Evolutionary conservation across 2,329 filamentous ascomycete genomes (phyloP).

Genomic region (Aspergillus fumigatus): DNA sequence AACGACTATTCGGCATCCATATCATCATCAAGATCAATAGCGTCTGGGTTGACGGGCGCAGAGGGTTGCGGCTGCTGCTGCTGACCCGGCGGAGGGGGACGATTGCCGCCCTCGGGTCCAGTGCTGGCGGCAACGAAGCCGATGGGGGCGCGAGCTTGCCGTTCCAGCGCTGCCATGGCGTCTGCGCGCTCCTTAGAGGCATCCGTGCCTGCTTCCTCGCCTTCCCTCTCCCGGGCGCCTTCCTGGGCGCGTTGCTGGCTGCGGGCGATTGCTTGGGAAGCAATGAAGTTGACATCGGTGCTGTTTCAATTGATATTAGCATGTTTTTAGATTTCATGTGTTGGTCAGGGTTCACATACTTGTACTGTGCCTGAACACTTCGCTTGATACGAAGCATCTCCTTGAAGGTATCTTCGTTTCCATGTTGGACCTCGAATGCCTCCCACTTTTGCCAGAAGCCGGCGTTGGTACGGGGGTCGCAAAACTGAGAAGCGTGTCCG

Average conservation of each 20-base stretch:
- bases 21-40: conserved; percentile 72
- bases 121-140: conserved; percentile 88
- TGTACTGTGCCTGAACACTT: conserved; percentile 96
- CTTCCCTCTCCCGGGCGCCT: conserved; percentile 22
- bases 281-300: conserved; percentile 98
- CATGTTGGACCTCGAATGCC: conserved; percentile 92
- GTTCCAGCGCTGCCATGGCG: conserved; percentile 84
- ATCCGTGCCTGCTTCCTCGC: conserved; percentile 41
- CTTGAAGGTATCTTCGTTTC: conserved; percentile 98
- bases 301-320: conserved; percentile 40
- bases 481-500: conserved; percentile 94
- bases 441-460: conserved; percentile 98
- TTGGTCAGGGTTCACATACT: conserved; percentile 47
- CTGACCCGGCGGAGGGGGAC: conserved; percentile 34
- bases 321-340: background rate
- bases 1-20: conserved; percentile 32
- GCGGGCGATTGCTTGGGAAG: conserved; percentile 85
- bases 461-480: conserved; percentile 84
- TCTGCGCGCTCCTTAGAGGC: conserved; percentile 55
- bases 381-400: conserved; percentile 98
- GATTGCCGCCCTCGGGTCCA: conserved; percentile 61
- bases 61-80: conserved; percentile 22
- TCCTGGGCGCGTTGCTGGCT: conserved; percentile 56
- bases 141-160: conserved; percentile 78
- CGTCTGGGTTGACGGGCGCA: conserved; percentile 70